phyloP scores from a whole-genome alignment of 257 asterid genomes.

The Scutellaria barbata region DNA sequence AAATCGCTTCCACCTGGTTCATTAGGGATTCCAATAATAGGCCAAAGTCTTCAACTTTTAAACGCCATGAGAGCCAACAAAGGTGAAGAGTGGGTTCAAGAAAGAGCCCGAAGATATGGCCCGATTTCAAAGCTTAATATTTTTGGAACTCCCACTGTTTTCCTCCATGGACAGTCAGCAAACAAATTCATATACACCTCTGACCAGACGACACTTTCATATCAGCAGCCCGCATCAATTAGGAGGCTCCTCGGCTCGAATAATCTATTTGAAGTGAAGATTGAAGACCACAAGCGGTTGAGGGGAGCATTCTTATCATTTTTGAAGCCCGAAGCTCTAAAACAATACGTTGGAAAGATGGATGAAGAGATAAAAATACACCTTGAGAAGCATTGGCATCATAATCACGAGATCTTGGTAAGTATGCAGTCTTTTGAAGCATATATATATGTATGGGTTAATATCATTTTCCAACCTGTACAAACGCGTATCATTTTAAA shows the following conservation, averaged over 20 bases:
- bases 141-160: too few relatives aligned
- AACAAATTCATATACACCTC: background rate
- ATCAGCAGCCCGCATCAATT: background rate
- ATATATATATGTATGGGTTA: too few relatives aligned
- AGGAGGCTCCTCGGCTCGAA: slow-evolving; percentile 6
- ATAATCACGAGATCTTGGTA: background rate
- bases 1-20: background rate
- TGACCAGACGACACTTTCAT: background rate
- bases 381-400: background rate
- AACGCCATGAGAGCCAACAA: slow-evolving; percentile 4
- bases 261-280: background rate
- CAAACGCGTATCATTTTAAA: too few relatives aligned
- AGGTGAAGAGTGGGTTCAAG: slow-evolving; percentile 11
- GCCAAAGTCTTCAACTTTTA: background rate
- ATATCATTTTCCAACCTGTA: too few relatives aligned
- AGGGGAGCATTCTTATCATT: background rate
- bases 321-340: background rate
- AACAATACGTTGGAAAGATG: background rate
- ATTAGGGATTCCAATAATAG: slow-evolving; percentile 4
- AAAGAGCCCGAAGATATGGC: too few relatives aligned
- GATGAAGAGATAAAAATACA: slow-evolving; percentile 16
- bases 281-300: slow-evolving; percentile 15
- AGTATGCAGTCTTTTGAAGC: too few relatives aligned
- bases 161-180: too few relatives aligned
- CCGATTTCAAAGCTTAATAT: too few relatives aligned